phyloP scores from a whole-genome alignment of 1,139 yeast genomes.

The Hansenula sp. region DNA sequence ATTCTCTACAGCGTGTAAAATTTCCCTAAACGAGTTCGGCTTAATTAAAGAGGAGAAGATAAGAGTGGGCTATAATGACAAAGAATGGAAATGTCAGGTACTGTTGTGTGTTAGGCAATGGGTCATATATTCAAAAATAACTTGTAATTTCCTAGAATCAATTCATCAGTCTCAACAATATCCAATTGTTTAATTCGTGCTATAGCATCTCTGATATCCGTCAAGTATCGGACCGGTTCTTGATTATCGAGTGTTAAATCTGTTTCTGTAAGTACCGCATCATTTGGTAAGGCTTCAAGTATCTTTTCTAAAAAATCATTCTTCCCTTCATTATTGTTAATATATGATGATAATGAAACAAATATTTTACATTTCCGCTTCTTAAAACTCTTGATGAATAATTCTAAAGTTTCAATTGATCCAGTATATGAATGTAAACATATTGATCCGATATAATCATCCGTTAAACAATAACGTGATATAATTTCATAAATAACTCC shows the following conservation, averaged over 20 bases:
- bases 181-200: too few species aligned
- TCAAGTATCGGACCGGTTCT: too few species aligned
- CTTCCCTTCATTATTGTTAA: constrained; percentile 36
- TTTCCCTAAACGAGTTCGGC: too few species aligned
- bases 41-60: too few species aligned
- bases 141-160: too few species aligned
- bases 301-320: constrained; percentile 28
- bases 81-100: too few species aligned
- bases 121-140: too few species aligned
- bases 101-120: too few species aligned
- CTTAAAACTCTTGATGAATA: constrained; percentile 40
- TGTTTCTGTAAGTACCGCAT: constrained; percentile 47
- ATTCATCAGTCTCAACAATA: too few species aligned
- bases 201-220: too few species aligned
- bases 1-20: too few species aligned
- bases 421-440: constrained; percentile 89
- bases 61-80: too few species aligned
- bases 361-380: constrained; percentile 24
- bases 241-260: constrained; percentile 33
- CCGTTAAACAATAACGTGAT: constrained; percentile 13
- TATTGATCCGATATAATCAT: constrained; percentile 23
- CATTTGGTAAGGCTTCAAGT: constrained; percentile 30
- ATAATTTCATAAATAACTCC: constrained; percentile 51
- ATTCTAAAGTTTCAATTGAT: constrained; percentile 50
- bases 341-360: constrained; percentile 59